Evolutionary conservation across 2,329 filamentous ascomycete species (phyloP), one percentile per base, ranked within the genome.

Genomic region (Sodiomyces alkalinus): DNA sequence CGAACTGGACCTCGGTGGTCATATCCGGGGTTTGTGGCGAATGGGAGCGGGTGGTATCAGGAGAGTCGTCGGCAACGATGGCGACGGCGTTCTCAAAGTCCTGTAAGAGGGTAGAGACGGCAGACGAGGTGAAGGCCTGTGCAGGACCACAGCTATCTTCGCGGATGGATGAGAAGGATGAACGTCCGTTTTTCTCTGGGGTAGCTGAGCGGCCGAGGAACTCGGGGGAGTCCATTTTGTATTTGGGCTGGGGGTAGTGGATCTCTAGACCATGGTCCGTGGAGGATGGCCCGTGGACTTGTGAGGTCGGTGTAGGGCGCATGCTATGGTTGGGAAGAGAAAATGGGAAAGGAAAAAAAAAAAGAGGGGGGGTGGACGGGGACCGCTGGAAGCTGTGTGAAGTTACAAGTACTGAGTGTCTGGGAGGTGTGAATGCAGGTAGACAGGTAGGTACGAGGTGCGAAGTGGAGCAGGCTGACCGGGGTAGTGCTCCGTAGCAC

Each of bases 61-160:
- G 49, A 29, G 59, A 58, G 37, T 62, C 56, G 40, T 59, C 56
- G n/a, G 33, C 33, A n/a, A n/a, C n/a, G n/a, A n/a, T n/a, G 42
- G 62, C 56, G 34, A 66, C 45, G 26, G 55, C 61, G 31, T 64
- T 58, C 40, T 71, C 66, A 39, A 57, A 49, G 17, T 48, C 47
- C 32, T 53, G 49, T 25, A 56, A 56, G 42, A 72, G 74, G 31
- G 65, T 69, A 19, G 71, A 75, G 35, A 74, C 52, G 48, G 74
- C 75, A 44, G 67, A 66, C 30, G 62, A 62, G 27, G 69, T 74
- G 38, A 77, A 77, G 31, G 64, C 67, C 53, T 77, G 72, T 31
- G 66, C 62, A 17, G 73, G 50, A 34, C 64, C 62, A 39, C 61
- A 58, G 43, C 70, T 65, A 46, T 65, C 63, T 53, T 74, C 68